Evolutionary conservation across 169 alveolate genomes (phyloP), one percentile per base, ranked within the genome.

Genomic region (Hepatocystis sp.): DNA sequence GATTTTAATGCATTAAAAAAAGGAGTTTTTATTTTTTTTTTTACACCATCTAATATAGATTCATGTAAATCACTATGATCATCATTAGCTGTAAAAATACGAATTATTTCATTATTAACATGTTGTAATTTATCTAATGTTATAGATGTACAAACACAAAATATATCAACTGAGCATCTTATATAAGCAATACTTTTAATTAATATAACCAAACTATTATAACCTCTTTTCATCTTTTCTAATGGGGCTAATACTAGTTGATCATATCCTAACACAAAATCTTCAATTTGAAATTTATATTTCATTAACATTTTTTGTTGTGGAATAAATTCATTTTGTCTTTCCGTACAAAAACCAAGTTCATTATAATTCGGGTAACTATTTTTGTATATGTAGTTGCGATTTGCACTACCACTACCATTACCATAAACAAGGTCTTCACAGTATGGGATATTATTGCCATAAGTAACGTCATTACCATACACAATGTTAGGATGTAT

Each of bases 41-140:
- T 61, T 30, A 91, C 90, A 23, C 92, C 92, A 28, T 84, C 90
- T 27, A 91, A 28, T 17, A 91, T 76, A 34, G 94, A 76, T 60
- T 91, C 94, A 28, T 91, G 94, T 30, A 91, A 67, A 66, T 85
- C 94, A 7, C 91, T 64, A 56, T 91, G 94, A 30, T 85, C 94
- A 42, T 91, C 94, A 60, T 64, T 85, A 27, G 91, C 71, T 10
- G 86, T 55, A 34, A 91, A 91, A 30, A 76, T 81, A 21, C 94
- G 85, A 27, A 67, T 71, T 56, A 91, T 85, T 15, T 78, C 64
- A 58, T 64, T 71, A 52, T 53, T 64, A 21, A 85, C 92, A 5
- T 65, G 58, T 47, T 66, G 91, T 60, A 78, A 67, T 11, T 81
- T 55, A 52, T 64, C 90, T 49, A 85, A 68, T 32, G 91, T 90